phyloP scores from a whole-genome alignment of 441 rosid species.

The Populus hybrid region DNA sequence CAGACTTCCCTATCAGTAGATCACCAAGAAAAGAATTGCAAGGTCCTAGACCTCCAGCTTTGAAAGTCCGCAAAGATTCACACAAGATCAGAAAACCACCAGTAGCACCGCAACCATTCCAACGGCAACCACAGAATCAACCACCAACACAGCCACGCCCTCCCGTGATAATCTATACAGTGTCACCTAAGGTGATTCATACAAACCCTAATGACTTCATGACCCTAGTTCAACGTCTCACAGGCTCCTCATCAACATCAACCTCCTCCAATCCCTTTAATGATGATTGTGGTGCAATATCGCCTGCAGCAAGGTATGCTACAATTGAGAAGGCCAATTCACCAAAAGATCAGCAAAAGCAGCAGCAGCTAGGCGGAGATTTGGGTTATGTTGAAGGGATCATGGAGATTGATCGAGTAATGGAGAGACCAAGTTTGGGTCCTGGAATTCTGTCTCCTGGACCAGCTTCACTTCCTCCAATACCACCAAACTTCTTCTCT shows the following conservation, averaged over 20 bases:
- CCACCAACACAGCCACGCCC: constrained; percentile 39
- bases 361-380: constrained; percentile 12
- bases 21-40: constrained; percentile 70
- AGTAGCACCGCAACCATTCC: constrained; percentile 39
- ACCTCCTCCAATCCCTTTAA: constrained; percentile 22
- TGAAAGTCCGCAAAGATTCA: constrained; percentile 66
- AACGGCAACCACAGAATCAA: constrained; percentile 14
- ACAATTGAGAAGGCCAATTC: constrained; percentile 50
- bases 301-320: constrained; percentile 76
- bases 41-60: constrained; percentile 77
- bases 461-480: constrained; percentile 57
- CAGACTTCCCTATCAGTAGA: constrained; percentile 35
- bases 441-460: constrained; percentile 78
- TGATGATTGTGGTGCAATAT: constrained; percentile 41
- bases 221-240: constrained; percentile 75
- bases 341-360: constrained; percentile 25
- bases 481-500: constrained; percentile 65
- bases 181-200: constrained; percentile 72
- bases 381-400: constrained; percentile 37
- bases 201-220: constrained; percentile 74
- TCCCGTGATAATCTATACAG: constrained; percentile 84
- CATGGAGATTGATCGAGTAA: constrained; percentile 30
- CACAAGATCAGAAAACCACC: constrained; percentile 82
- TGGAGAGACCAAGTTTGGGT: constrained; percentile 37
- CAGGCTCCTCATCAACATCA: constrained; percentile 48